Percentiles rank a stretch among this genome's conserved stretches.
phyloP scores from a whole-genome alignment of 129 eudicot species.

The Tanacetum coccineum region DNA sequence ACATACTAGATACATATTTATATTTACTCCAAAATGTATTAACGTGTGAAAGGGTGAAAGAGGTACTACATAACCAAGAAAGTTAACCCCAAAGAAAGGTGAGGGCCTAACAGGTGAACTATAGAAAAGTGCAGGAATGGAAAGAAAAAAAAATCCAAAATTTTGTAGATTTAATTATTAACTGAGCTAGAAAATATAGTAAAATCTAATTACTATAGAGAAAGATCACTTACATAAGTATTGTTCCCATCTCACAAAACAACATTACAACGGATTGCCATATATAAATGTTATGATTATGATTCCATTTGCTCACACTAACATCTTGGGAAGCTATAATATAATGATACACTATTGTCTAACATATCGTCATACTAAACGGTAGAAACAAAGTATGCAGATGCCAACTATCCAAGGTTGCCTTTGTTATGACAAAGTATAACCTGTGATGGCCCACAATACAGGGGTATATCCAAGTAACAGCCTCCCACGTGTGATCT shows the following conservation, averaged over 20 bases:
- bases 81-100: conserved; percentile 6
- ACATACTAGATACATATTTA: background rate
- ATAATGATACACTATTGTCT: background rate
- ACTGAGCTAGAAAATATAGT: background rate
- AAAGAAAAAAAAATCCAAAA: background rate
- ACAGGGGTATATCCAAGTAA: background rate
- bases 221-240: background rate
- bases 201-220: background rate
- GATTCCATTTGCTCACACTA: conserved; percentile 2
- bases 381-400: conserved; percentile 7
- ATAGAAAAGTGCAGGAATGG: background rate
- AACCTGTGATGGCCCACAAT: background rate
- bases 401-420: no score
- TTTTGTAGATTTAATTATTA: background rate
- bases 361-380: conserved; percentile 11
- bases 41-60: background rate
- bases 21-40: conserved; percentile 10
- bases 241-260: background rate
- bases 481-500: conserved; percentile 8
- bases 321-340: background rate
- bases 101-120: background rate
- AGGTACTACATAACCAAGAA: background rate
- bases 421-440: conserved; percentile 2
- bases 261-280: background rate
- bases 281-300: background rate